phyloP scores from a whole-genome alignment of 2,329 filamentous ascomycete species.

The Pyrenochaeta sp. region DNA sequence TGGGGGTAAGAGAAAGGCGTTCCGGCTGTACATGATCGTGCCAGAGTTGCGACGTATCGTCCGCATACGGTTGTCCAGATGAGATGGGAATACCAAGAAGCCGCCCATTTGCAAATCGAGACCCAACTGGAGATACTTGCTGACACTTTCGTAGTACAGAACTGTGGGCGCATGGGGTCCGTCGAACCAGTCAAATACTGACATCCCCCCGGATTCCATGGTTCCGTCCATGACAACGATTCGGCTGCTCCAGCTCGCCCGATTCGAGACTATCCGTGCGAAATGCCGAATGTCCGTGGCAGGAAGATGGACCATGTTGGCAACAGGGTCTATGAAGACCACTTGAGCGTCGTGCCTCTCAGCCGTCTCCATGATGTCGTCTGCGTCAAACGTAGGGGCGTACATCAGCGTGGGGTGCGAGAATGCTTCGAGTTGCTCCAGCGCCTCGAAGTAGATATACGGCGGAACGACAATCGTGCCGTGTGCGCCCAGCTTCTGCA shows the following conservation, averaged over 20 bases:
- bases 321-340: slow-evolving; percentile 8
- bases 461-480: slow-evolving; percentile 4
- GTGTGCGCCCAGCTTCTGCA: neutral
- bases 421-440: neutral
- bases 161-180: neutral
- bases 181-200: slow-evolving; percentile 10
- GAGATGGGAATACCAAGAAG: neutral
- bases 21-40: slow-evolving; percentile 2
- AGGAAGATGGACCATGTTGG: slow-evolving; percentile 3
- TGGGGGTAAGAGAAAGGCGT: slow-evolving; percentile 2
- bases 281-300: slow-evolving; percentile 7
- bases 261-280: neutral
- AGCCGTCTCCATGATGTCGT: slow-evolving; percentile 5
- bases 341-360: slow-evolving; percentile 6
- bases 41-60: slow-evolving; percentile 3
- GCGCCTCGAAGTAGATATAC: slow-evolving; percentile 9
- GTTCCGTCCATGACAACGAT: slow-evolving; percentile 9
- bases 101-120: slow-evolving; percentile 6
- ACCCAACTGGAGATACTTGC: slow-evolving; percentile 10
- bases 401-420: neutral
- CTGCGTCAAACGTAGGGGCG: slow-evolving; percentile 5
- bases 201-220: slow-evolving; percentile 6
- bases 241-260: slow-evolving; percentile 1
- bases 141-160: slow-evolving; percentile 10
- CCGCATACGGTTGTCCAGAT: slow-evolving; percentile 1